phyloP scores from a whole-genome alignment of 2,329 filamentous ascomycete species.

The Fusarium neocosmosporiellum region DNA sequence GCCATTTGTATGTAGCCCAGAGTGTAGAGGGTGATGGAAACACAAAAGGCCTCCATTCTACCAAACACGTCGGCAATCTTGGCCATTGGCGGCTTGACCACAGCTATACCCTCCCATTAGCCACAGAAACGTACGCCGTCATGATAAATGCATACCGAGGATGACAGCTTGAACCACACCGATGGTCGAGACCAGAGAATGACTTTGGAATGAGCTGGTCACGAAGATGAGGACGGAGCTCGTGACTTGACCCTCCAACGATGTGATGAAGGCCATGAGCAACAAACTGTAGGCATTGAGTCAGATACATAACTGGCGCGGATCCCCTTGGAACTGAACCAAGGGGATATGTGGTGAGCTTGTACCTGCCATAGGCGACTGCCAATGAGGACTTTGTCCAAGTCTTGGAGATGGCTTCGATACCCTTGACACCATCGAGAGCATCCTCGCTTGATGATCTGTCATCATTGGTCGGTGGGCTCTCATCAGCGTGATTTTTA shows the following conservation, averaged over 20 bases:
- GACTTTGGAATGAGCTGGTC: conserved; percentile 52
- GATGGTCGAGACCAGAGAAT: conserved; percentile 59
- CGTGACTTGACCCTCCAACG: conserved; percentile 36
- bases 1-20: conserved; percentile 70
- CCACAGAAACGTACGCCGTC: background rate
- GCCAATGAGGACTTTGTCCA: conserved; percentile 26
- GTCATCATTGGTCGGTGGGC: background rate
- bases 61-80: conserved; percentile 73
- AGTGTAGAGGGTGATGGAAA: conserved; percentile 64
- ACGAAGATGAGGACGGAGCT: conserved; percentile 39
- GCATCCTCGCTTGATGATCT: background rate
- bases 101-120: conserved; percentile 6
- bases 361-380: conserved; percentile 22
- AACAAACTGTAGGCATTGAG: conserved; percentile 27
- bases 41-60: conserved; percentile 67
- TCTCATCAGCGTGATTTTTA: background rate
- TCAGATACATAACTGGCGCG: background rate
- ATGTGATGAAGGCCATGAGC: conserved; percentile 36
- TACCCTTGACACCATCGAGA: conserved; percentile 36
- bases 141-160: background rate
- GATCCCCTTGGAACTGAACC: background rate
- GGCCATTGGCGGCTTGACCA: conserved; percentile 55
- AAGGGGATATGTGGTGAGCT: background rate
- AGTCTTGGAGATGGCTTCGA: conserved; percentile 36
- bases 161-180: conserved; percentile 56